Conservation (phyloP, 2,329 filamentous ascomycete genomes). For the Rutstroemia sp. region DNA sequence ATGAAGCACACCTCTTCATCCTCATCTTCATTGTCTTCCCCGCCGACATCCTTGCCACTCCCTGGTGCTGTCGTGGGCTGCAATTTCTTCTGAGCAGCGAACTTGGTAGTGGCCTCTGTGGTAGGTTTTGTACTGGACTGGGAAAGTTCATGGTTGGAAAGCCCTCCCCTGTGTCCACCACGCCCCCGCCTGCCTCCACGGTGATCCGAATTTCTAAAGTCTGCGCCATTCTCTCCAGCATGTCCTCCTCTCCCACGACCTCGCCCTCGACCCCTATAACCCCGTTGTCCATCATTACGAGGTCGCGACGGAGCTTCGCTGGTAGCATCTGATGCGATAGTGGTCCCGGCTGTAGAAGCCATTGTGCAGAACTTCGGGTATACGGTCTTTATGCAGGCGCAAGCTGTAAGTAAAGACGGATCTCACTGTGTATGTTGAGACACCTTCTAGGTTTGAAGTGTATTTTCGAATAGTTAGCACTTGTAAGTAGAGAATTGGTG, state of each 20-base stretch:
- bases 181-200: slow-evolving; percentile 22
- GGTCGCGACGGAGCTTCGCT: not conserved
- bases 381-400: not conserved
- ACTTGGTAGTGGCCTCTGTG: not conserved
- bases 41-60: not conserved
- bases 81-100: not conserved
- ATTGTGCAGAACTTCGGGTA: slow-evolving; percentile 1
- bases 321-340: not conserved
- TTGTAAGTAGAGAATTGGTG: no score
- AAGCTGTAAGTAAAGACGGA: not conserved
- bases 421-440: not conserved
- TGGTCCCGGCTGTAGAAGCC: slow-evolving; percentile 11
- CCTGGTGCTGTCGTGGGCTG: not conserved
- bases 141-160: not conserved
- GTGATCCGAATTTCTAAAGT: slow-evolving; percentile 9
- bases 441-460: not conserved
- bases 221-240: slow-evolving; percentile 24
- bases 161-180: slow-evolving; percentile 14
- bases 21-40: slow-evolving; percentile 34
- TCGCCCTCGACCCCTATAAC: slow-evolving; percentile 31
- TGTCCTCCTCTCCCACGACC: slow-evolving; percentile 9
- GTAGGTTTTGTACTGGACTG: not conserved
- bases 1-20: slow-evolving; percentile 93
- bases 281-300: slow-evolving; percentile 29
- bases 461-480: no score